These are phyloP conservation scores for Coemansia interrupta DNA, from an alignment of 192 early-diverging fungal genomes.

Conservation along the genomic window DNA sequence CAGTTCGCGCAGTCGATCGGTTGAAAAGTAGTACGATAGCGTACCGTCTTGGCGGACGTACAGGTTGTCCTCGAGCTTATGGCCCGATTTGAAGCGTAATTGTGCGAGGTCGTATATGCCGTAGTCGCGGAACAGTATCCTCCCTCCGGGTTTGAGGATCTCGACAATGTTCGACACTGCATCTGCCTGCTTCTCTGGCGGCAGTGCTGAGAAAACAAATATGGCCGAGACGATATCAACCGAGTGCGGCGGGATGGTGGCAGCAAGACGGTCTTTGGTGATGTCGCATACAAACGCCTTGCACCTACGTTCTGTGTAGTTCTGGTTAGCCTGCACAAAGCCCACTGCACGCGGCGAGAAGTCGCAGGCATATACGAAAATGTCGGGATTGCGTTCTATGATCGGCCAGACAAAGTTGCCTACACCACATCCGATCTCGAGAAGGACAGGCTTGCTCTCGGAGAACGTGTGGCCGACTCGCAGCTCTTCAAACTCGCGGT, in stretches of 20 bases:
- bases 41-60: conserved; percentile 98
- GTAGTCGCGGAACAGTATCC: conserved; percentile 90
- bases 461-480: conserved; percentile 33
- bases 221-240: conserved; percentile 91
- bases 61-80: conserved; percentile 88
- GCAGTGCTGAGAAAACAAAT: conserved; percentile 92
- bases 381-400: conserved; percentile 71
- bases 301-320: conserved; percentile 68
- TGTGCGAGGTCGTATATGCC: conserved; percentile 98
- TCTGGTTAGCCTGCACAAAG: conserved; percentile 77
- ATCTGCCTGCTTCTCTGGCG: conserved; percentile 77
- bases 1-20: conserved; percentile 55
- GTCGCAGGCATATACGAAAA: conserved; percentile 92
- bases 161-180: conserved; percentile 79
- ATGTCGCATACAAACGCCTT: conserved; percentile 96
- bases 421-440: conserved; percentile 97
- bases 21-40: conserved; percentile 87
- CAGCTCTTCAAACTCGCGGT: conserved; percentile 90
- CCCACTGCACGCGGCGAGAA: conserved; percentile 86
- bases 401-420: conserved; percentile 96
- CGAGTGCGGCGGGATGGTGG: conserved; percentile 72
- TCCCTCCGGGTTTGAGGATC: conserved; percentile 85
- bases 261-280: conserved; percentile 63
- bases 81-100: conserved; percentile 88
- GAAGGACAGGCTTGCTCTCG: conserved; percentile 47